phyloP scores from a whole-genome alignment of 1,284 basidiomycete species.

The Coniferiporia weirii region DNA sequence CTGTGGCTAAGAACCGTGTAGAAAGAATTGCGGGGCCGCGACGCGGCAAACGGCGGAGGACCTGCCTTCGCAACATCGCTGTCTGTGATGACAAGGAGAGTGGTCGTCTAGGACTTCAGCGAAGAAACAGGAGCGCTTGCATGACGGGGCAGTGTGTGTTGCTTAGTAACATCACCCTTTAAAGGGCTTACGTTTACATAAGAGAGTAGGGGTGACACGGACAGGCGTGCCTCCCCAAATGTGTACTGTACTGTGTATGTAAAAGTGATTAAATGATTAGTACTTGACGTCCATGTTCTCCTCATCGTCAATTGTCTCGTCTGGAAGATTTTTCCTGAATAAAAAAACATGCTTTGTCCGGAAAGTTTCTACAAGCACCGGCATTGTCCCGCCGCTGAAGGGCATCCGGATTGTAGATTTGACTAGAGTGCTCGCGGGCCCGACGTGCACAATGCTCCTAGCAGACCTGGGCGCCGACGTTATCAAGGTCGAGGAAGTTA shows the following conservation, averaged over 20 bases:
- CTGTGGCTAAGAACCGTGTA: conserved; percentile 42
- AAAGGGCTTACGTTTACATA: too few species aligned
- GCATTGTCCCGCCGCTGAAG: conserved; percentile 72
- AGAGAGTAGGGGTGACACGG: too few species aligned
- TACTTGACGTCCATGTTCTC: too few species aligned
- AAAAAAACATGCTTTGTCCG: neutral
- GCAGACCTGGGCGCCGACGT: conserved; percentile 89
- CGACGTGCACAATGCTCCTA: conserved; percentile 85
- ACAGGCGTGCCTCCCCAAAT: too few species aligned
- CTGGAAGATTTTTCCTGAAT: too few species aligned
- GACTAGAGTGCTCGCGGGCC: conserved; percentile 86
- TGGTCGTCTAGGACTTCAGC: neutral
- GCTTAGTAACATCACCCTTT: too few species aligned
- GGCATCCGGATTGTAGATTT: conserved; percentile 83
- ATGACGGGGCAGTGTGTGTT: neutral
- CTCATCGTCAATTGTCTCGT: too few species aligned
- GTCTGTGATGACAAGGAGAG: neutral
- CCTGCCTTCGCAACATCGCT: conserved; percentile 20
- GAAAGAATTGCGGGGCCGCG: neutral
- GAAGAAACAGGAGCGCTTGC: too few species aligned
- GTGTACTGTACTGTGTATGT: too few species aligned
- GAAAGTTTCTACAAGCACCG: conserved; percentile 22
- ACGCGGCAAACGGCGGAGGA: conserved; percentile 15
- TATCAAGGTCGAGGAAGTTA: conserved; percentile 82
- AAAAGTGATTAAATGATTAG: too few species aligned